Evolutionary conservation across 140 eudicot species (phyloP).

Genomic region (Anethum foeniculum): DNA sequence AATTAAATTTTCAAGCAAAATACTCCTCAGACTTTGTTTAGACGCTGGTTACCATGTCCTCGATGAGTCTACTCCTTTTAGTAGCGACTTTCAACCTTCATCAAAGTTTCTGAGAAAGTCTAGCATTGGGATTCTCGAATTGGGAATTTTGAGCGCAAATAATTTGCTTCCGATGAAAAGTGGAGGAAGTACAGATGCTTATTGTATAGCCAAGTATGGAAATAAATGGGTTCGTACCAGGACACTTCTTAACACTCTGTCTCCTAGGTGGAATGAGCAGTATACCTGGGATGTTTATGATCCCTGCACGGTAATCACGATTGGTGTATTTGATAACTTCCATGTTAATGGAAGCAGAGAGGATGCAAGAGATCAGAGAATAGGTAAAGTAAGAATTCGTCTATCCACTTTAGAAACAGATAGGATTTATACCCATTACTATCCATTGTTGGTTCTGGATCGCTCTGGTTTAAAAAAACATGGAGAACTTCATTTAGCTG

Average conservation of each 20-base stretch:
- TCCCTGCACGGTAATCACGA: slow-evolving; percentile 83
- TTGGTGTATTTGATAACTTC: slow-evolving; percentile 87
- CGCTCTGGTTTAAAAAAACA: slow-evolving; percentile 70
- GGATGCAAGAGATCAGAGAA: slow-evolving; percentile 63
- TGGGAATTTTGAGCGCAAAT: slow-evolving; percentile 78
- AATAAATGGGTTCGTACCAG: slow-evolving; percentile 96
- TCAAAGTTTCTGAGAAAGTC: slow-evolving; percentile 55
- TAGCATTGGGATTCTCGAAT: slow-evolving; percentile 73
- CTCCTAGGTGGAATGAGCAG: slow-evolving; percentile 96
- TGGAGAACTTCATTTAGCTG: slow-evolving; percentile 83
- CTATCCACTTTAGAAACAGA: slow-evolving; percentile 78
- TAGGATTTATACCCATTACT: slow-evolving; percentile 63
- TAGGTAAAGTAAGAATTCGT: slow-evolving; percentile 82
- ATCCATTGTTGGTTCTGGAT: slow-evolving; percentile 67
- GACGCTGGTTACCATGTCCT: slow-evolving; percentile 93
- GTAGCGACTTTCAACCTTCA: slow-evolving; percentile 94
- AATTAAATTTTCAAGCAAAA: slow-evolving; percentile 68
- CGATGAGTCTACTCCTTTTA: slow-evolving; percentile 86
- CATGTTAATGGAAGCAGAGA: slow-evolving; percentile 57
- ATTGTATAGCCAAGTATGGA: slow-evolving; percentile 93
- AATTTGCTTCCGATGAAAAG: slow-evolving; percentile 75
- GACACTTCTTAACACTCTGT: slow-evolving; percentile 73
- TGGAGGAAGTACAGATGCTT: slow-evolving; percentile 70
- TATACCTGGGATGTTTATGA: slow-evolving; percentile 96
- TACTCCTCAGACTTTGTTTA: slow-evolving; percentile 58